Evolutionary conservation across 2,329 filamentous ascomycete genomes (phyloP).

Genomic region (Penicillium sp.): DNA sequence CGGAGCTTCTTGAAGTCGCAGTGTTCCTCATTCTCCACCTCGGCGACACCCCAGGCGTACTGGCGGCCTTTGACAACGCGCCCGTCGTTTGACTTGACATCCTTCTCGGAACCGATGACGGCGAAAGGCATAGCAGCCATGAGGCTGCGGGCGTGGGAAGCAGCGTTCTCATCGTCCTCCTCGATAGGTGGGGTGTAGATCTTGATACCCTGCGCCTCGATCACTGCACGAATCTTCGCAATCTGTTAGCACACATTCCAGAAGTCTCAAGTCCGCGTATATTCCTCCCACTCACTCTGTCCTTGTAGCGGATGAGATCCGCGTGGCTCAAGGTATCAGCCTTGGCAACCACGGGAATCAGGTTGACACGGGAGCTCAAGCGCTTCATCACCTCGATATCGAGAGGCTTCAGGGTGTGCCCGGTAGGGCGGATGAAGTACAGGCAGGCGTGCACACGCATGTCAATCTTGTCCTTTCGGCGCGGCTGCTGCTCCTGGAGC

Average conservation of each 20-base stretch:
- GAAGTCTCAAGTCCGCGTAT: background rate
- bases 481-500: conserved; percentile 99
- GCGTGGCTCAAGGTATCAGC: conserved; percentile 92
- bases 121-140: conserved; percentile 98
- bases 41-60: conserved; percentile 98
- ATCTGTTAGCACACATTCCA: conserved; percentile 10
- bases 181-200: conserved; percentile 98
- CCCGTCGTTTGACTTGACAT: conserved; percentile 92
- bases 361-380: conserved; percentile 93
- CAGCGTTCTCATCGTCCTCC: conserved; percentile 95
- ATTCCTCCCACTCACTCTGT: conserved; percentile 62
- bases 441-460: conserved; percentile 96
- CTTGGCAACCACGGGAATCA: conserved; percentile 98
- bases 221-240: conserved; percentile 79
- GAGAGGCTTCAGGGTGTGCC: conserved; percentile 95
- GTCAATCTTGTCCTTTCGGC: conserved; percentile 97
- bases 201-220: conserved; percentile 98
- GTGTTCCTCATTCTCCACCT: conserved; percentile 99
- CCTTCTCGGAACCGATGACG: conserved; percentile 98
- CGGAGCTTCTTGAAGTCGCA: conserved; percentile 99
- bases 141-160: conserved; percentile 87
- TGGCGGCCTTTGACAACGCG: conserved; percentile 98
- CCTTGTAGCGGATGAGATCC: conserved; percentile 91
- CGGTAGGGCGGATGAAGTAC: conserved; percentile 98
- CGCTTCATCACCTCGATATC: conserved; percentile 99